Evolutionary conservation across 1,284 basidiomycete species (phyloP).

Genomic region (Marasmius sp.): DNA sequence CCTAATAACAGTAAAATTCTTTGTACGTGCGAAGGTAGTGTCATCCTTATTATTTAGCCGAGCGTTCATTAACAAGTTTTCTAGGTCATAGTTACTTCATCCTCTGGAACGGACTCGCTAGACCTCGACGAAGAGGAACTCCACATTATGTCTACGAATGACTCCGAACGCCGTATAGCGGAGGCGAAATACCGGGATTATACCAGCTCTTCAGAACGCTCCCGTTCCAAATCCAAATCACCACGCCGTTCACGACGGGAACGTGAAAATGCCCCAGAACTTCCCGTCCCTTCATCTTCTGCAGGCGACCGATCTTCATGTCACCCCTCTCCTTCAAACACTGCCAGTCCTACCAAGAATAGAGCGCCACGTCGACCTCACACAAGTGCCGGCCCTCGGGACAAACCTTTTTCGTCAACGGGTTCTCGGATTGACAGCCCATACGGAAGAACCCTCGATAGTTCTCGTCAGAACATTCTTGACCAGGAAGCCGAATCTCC

Average conservation of each 20-base stretch:
- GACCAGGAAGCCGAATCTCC: background rate
- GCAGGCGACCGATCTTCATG: background rate
- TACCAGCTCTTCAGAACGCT: slow-evolving; percentile 29
- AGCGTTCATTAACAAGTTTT: slow-evolving; percentile 7
- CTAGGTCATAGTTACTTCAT: slow-evolving; percentile 59
- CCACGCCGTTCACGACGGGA: slow-evolving; percentile 44
- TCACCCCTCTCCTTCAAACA: slow-evolving; percentile 4
- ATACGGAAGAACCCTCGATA: background rate
- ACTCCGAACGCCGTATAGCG: slow-evolving; percentile 66
- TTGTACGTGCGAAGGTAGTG: slow-evolving; percentile 65
- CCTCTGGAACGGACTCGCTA: slow-evolving; percentile 55
- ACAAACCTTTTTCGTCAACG: slow-evolving; percentile 38
- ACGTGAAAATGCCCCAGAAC: slow-evolving; percentile 28
- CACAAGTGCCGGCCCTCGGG: slow-evolving; percentile 66
- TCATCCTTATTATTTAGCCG: slow-evolving; percentile 10
- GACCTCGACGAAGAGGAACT: slow-evolving; percentile 72
- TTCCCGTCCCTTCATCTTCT: slow-evolving; percentile 33
- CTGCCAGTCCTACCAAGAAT: slow-evolving; percentile 1
- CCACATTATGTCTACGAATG: slow-evolving; percentile 64
- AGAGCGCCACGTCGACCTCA: slow-evolving; percentile 51
- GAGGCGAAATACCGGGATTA: slow-evolving; percentile 56
- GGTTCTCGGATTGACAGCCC: background rate
- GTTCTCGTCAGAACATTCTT: background rate
- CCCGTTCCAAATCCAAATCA: slow-evolving; percentile 61
- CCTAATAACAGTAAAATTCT: slow-evolving; percentile 67